These are phyloP conservation scores for Paxillus ammoniavirescens DNA, from an alignment of 768 basidiomycete species.

Conservation along the genomic window DNA sequence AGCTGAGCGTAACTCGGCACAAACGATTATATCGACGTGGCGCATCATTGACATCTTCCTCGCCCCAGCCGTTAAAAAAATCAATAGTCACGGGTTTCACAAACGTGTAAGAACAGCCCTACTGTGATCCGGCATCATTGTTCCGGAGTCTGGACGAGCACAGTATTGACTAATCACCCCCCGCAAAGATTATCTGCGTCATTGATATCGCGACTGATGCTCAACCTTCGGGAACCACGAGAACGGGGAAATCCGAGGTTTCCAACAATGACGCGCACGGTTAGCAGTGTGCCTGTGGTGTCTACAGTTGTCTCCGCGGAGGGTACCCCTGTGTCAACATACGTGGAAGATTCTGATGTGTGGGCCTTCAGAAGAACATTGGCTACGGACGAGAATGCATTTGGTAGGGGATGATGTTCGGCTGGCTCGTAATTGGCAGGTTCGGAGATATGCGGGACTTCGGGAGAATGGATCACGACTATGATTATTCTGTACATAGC, in stretches of 20 bases:
- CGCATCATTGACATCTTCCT: not conserved
- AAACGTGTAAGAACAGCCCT: not conserved
- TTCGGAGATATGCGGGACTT: not conserved
- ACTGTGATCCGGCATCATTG: not conserved
- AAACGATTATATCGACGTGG: not conserved
- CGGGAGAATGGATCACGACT: not conserved
- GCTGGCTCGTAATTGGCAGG: not conserved
- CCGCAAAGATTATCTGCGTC: constrained; percentile 9
- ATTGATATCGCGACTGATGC: constrained; percentile 17
- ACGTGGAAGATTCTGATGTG: not conserved
- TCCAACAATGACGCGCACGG: not conserved
- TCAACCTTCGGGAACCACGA: constrained; percentile 13
- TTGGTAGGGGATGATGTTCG: not conserved
- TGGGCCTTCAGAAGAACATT: not conserved
- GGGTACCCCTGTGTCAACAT: not conserved
- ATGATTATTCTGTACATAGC: not conserved
- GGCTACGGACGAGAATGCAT: not conserved
- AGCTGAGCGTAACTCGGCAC: not conserved
- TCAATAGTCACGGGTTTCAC: not conserved
- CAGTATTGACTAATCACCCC: not conserved
- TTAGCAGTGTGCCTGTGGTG: not conserved
- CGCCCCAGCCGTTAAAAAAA: not conserved
- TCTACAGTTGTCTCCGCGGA: constrained; percentile 5
- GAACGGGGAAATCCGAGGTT: not conserved
- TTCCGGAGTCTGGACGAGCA: not conserved